Evolutionary conservation across 1,139 yeast species (phyloP).

Genomic region (Yarrowia galli): DNA sequence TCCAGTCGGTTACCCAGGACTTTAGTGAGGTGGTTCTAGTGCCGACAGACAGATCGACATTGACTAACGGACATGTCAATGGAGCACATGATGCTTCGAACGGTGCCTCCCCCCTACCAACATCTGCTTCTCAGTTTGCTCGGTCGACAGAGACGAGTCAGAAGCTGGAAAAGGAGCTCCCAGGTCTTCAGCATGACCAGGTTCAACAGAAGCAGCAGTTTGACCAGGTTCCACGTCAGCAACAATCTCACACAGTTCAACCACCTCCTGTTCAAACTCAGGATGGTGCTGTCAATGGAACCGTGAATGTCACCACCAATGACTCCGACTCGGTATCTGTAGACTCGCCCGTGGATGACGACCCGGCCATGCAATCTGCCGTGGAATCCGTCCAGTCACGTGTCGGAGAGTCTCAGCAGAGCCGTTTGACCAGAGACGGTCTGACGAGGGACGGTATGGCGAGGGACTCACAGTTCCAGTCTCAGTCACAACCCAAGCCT

Average conservation of each 20-base stretch:
- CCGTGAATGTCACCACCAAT: background rate
- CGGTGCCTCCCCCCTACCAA: background rate
- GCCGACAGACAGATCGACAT: background rate
- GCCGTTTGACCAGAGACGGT: too few species aligned
- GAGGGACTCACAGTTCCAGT: too few species aligned
- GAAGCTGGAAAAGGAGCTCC: background rate
- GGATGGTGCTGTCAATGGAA: background rate
- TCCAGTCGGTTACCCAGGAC: conserved; percentile 37
- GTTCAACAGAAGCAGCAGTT: background rate
- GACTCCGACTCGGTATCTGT: conserved; percentile 8
- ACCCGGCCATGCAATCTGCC: background rate
- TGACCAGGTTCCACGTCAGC: background rate
- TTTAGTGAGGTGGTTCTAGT: conserved; percentile 6
- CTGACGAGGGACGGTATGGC: too few species aligned
- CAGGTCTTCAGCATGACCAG: background rate
- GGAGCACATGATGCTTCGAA: too few species aligned
- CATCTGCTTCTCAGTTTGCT: conserved; percentile 10
- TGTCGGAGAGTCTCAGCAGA: conserved; percentile 7
- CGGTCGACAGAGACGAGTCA: background rate
- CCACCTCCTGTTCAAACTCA: background rate
- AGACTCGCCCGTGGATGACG: conserved; percentile 9
- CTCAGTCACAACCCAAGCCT: background rate
- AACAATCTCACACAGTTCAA: background rate
- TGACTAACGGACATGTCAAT: too few species aligned
- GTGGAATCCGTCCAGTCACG: conserved; percentile 13